These are phyloP conservation scores for Saccharomyces hybrid DNA, from an alignment of 1,139 yeast genomes.

Conservation along the genomic window DNA sequence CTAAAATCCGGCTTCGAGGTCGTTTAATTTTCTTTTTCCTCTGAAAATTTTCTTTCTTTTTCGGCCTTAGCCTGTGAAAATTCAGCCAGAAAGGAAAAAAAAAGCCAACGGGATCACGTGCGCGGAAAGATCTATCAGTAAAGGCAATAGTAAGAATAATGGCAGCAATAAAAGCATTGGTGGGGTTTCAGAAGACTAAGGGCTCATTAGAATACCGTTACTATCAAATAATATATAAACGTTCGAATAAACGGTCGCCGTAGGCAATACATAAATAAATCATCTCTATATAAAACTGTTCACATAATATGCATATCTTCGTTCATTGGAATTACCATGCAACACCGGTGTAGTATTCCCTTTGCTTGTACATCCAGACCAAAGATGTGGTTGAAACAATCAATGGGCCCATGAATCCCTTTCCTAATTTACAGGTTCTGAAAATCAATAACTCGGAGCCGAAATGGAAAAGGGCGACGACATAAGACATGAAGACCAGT, in stretches of 20 bases:
- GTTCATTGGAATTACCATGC: constrained; percentile 13
- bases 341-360: constrained; percentile 42
- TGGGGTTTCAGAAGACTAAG: not conserved
- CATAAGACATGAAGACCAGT: constrained; percentile 73
- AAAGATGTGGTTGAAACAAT: constrained; percentile 53
- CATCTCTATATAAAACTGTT: not conserved
- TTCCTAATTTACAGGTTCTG: constrained; percentile 74
- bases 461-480: constrained; percentile 79
- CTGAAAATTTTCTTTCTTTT: constrained; percentile 1
- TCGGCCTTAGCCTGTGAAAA: not conserved
- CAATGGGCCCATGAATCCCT: constrained; percentile 84
- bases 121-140: not conserved
- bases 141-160: not conserved
- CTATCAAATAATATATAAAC: not conserved
- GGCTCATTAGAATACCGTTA: not conserved
- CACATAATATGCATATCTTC: not conserved
- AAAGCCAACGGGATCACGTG: not conserved
- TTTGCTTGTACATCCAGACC: constrained; percentile 54
- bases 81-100: not conserved
- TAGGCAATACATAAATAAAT: not conserved
- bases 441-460: constrained; percentile 73
- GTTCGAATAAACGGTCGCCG: not conserved
- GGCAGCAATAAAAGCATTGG: not conserved
- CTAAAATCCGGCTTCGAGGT: not conserved
- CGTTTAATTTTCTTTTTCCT: not conserved